These are phyloP conservation scores for Gyrodon lividus DNA, from an alignment of 768 basidiomycete species.

Conservation along the genomic window DNA sequence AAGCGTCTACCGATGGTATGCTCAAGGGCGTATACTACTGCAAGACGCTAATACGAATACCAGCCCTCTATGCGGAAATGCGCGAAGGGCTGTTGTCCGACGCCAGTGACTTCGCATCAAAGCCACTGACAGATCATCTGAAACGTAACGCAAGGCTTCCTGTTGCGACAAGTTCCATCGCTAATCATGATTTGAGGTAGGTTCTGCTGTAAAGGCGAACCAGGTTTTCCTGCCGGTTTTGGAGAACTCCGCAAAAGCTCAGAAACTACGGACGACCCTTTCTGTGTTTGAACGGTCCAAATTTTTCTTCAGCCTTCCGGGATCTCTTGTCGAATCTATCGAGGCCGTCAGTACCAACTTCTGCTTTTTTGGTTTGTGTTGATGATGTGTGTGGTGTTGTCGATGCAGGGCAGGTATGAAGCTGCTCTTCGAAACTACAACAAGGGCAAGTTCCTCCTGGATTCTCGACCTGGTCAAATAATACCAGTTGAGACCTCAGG, in stretches of 20 bases:
- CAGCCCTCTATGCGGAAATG: constrained; percentile 92
- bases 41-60: constrained; percentile 1
- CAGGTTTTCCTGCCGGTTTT: constrained; percentile 95
- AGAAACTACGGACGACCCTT: constrained; percentile 87
- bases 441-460: constrained; percentile 89
- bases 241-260: constrained; percentile 92
- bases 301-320: constrained; percentile 98
- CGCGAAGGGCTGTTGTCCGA: constrained; percentile 79
- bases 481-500: constrained; percentile 66
- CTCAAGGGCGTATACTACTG: constrained; percentile 4
- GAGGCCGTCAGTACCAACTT: constrained; percentile 62
- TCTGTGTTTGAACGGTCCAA: constrained; percentile 95
- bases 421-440: constrained; percentile 94
- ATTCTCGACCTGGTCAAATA: constrained; percentile 85
- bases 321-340: constrained; percentile 82
- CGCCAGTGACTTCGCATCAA: constrained; percentile 78
- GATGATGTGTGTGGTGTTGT: background rate
- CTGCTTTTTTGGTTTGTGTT: background rate
- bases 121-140: constrained; percentile 76
- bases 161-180: background rate
- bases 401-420: constrained; percentile 87
- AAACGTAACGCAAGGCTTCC: constrained; percentile 58
- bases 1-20: constrained; percentile 92
- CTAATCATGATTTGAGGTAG: constrained; percentile 40
- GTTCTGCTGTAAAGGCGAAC: constrained; percentile 88